A percentile compares a stretch with the other conserved stretches of the same genome.
phyloP scores from a whole-genome alignment of 176 grass and related monocot genomes.

The Panicum miliaceum region DNA sequence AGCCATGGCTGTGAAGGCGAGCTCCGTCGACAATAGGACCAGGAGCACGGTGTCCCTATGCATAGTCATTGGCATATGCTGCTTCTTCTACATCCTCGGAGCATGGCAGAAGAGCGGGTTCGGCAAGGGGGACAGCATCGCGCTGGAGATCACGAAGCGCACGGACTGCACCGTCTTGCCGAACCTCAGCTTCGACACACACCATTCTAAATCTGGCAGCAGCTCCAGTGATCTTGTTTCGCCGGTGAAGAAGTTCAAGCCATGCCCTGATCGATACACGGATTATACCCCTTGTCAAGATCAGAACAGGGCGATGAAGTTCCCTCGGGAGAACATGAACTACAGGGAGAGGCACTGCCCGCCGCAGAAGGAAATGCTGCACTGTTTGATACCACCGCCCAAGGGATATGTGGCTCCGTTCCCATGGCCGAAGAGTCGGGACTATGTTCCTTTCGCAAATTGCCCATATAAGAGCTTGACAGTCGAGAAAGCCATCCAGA shows the following conservation, averaged over 20 bases:
- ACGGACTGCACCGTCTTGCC: conserved; percentile 85
- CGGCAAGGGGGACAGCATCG: conserved; percentile 93
- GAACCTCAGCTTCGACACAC: conserved; percentile 73
- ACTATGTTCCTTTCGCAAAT: conserved; percentile 90
- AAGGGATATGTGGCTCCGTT: conserved; percentile 88
- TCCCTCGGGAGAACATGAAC: conserved; percentile 89
- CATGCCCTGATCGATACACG: conserved; percentile 57
- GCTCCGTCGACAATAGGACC: conserved; percentile 69
- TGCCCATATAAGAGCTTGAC: conserved; percentile 96
- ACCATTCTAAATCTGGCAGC: conserved; percentile 50
- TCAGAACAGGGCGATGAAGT: conserved; percentile 86
- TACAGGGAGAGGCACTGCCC: conserved; percentile 95
- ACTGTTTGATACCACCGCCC: conserved; percentile 78
- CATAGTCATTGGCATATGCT: conserved; percentile 85
- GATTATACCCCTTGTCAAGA: conserved; percentile 94
- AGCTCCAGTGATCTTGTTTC: conserved; percentile 36
- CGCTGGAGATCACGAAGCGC: conserved; percentile 82
- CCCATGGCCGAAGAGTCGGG: conserved; percentile 89
- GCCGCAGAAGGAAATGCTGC: conserved; percentile 72
- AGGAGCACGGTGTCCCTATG: conserved; percentile 69
- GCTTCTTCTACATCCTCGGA: conserved; percentile 93
- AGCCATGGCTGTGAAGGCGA: conserved; percentile 71
- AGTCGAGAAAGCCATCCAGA: conserved; percentile 94
- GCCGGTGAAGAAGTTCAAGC: conserved; percentile 66
- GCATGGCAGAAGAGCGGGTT: conserved; percentile 96